Base-by-base conservation (phyloP, 306 rosid species). In the Carpinus fangiana region DNA sequence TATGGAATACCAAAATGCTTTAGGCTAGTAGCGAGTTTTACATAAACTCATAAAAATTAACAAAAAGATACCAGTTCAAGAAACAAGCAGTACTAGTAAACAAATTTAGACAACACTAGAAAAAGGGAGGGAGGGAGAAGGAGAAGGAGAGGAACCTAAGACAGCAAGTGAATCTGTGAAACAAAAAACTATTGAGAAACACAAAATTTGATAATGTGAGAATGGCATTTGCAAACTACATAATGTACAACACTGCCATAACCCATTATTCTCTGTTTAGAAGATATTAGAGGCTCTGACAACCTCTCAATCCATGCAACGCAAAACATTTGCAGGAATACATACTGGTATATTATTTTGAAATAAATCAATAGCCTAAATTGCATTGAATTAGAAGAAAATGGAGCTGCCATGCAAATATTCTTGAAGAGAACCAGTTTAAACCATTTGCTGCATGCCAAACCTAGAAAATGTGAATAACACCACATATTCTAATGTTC, bases 1-100 rank as follows among this genome's bases (percentile, higher is more conserved):
- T 77, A 79, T 77, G 70, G 54, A 72, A 78, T 62, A 65, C 74
- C 36, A 51, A 62, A 64, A 72, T 46, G 28, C 20, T 51, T 74
- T 48, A 76, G 61, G 38, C 67, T 8, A 55, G 18, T 64, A 23
- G 45, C 7, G 51, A 70, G 48, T 36, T 62, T 20, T 57, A 26
- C 65, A 52, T 34, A 72, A 11, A 5, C 3, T 52, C 41, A 8
- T 11, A 5, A 65, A 12, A 16, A 9, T 34, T 64, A 65, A 65
- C 23, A 65, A 65, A 41, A 56, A 18, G 26, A 56, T 56, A 55
- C 9, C 28, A 56, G 12, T 56, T 56, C 21, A 56, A 56, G 61
- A 55, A 55, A 4, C 23, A 55, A 55, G 57, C 28, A 56, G 60
- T 17, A 6, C 12, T 17, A 4, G 21, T 54, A 6, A 54, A 54